Evolutionary conservation across 192 early-diverging fungal species (phyloP), one percentile per base, ranked within the genome.

Genomic region (Podila epicladia): DNA sequence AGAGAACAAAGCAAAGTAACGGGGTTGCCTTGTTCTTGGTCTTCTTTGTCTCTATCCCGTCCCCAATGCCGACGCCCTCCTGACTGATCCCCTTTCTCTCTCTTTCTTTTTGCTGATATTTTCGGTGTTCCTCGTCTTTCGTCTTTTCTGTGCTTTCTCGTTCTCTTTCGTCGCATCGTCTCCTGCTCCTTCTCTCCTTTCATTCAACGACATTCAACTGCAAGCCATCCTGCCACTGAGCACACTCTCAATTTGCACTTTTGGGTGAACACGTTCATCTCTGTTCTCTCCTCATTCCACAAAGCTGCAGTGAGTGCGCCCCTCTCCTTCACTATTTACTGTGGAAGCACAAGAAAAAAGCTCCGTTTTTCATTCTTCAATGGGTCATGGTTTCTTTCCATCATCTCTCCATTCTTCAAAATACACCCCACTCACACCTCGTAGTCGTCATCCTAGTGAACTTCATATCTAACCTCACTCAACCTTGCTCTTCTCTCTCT

Each of bases 121-220:
- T 41, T 32, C 38, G 7, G 20, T 38, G 15, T n/a, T n/a, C 17
- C 35, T 41, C 35, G 8, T 67, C 20, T 29, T 12, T 22, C 51
- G 17, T 35, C 51, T 13, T 58, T 37, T 67, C 19, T 50, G 22
- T 31, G 13, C 37, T 65, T 20, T 51, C 29, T n/a, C 29, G 17
- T 29, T 37, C 13, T 53, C 48, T 19, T 45, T 28, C 64, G 28
- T 29, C 15, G 22, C 45, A 15, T 65, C 6, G 13, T 66, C n/a
- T 55, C 50, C 48, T 67, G 31, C 17, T 19, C 35, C 50, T 37
- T 55, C 3, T 9, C 65, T 67, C 22, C 33, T 29, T 65, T 65
- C 64, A 31, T 28, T 32, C 49, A 45, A 45, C 41, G 41, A 45
- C 41, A 45, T 45, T 45, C 41, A 45, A 45, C 41, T 45, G 41